These are phyloP conservation scores for Gliomastix tumulicola DNA, from an alignment of 2,329 filamentous ascomycete genomes.

Conservation along the genomic window DNA sequence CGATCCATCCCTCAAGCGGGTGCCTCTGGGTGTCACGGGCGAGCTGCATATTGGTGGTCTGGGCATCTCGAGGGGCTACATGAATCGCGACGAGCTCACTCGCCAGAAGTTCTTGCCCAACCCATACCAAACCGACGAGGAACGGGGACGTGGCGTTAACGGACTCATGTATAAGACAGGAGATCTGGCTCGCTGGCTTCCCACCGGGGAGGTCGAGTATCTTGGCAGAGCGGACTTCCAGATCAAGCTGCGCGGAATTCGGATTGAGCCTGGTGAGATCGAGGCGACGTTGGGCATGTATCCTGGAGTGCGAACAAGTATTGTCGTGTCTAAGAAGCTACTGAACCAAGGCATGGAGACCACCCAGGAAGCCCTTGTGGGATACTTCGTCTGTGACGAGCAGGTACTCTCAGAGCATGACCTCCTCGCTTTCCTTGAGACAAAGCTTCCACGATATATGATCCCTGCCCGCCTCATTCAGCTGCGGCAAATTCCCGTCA, in stretches of 20 bases:
- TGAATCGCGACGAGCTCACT: no score
- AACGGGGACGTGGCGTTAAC: not conserved
- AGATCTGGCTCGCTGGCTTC: slow-evolving; percentile 7
- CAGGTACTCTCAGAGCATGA: not conserved
- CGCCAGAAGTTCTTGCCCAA: not conserved
- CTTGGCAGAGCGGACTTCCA: slow-evolving; percentile 10
- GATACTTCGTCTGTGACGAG: slow-evolving; percentile 9
- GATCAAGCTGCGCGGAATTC: slow-evolving; percentile 8
- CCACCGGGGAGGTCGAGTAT: slow-evolving; percentile 7
- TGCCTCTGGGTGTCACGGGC: slow-evolving; percentile 13
- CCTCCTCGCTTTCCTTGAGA: not conserved
- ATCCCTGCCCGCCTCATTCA: slow-evolving; percentile 16
- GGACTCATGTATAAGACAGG: slow-evolving; percentile 9
- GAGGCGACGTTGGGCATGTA: slow-evolving; percentile 7
- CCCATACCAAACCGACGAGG: slow-evolving; percentile 1
- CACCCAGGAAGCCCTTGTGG: slow-evolving; percentile 8
- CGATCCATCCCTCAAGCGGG: no score
- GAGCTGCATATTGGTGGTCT: slow-evolving; percentile 33
- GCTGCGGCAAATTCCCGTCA: slow-evolving; percentile 28
- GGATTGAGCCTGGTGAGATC: slow-evolving; percentile 9
- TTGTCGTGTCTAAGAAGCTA: slow-evolving; percentile 15
- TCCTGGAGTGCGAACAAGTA: slow-evolving; percentile 4
- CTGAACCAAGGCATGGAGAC: slow-evolving; percentile 16
- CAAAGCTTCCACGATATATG: slow-evolving; percentile 1
- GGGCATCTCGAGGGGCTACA: slow-evolving; percentile 1